phyloP scores from a whole-genome alignment of 1,284 basidiomycete species.

The Papiliotrema nemorosa region DNA sequence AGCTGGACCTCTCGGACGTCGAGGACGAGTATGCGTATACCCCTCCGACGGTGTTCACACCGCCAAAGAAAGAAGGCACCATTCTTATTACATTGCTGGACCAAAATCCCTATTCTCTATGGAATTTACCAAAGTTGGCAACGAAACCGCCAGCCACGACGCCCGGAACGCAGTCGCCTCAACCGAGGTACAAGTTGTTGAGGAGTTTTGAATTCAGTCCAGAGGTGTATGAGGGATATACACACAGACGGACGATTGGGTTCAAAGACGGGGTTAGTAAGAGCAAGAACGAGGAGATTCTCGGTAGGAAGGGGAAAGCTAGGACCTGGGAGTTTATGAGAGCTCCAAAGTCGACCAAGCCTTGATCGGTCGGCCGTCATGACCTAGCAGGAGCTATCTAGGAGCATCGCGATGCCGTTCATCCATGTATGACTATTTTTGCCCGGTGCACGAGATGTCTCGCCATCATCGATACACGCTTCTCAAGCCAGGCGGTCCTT shows the following conservation, averaged over 20 bases:
- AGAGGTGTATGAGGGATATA: constrained; percentile 72
- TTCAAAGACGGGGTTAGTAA: constrained; percentile 50
- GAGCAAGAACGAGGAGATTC: constrained; percentile 46
- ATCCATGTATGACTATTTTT: no score
- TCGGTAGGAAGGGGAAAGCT: constrained; percentile 36
- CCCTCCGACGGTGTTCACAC: constrained; percentile 27
- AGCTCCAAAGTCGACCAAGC: no score
- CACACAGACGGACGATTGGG: constrained; percentile 88
- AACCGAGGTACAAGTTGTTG: constrained; percentile 68
- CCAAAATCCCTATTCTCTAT: constrained; percentile 80
- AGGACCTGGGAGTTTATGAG: constrained; percentile 45
- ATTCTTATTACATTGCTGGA: constrained; percentile 87
- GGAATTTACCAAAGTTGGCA: constrained; percentile 76
- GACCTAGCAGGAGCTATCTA: no score
- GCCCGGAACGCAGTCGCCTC: constrained; percentile 40
- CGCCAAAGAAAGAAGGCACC: constrained; percentile 52
- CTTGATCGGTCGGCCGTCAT: no score
- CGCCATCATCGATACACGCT: no score
- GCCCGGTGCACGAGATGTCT: no score
- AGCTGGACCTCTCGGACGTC: background rate
- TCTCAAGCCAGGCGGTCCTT: background rate
- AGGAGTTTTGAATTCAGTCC: constrained; percentile 80
- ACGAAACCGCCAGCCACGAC: constrained; percentile 52
- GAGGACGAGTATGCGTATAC: constrained; percentile 35
- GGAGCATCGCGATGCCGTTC: no score